These are phyloP conservation scores for Berkeleyomyces basicola DNA, from an alignment of 2,329 filamentous ascomycete species.

Conservation along the genomic window DNA sequence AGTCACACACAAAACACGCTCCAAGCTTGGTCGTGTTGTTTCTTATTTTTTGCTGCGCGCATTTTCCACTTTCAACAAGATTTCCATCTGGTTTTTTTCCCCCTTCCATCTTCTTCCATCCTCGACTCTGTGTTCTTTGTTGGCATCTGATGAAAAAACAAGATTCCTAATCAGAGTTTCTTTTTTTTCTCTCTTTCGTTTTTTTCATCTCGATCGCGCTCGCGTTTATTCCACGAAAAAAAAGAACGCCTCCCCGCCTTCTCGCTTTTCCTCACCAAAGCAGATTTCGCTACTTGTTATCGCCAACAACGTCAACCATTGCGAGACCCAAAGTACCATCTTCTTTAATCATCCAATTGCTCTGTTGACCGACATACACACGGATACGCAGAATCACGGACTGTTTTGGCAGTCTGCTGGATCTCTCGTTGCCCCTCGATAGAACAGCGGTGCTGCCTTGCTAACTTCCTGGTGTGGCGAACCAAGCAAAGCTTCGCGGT, in stretches of 20 bases:
- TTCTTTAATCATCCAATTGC: no score
- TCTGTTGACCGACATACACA: no score
- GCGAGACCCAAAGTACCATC: neutral
- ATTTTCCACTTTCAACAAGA: neutral
- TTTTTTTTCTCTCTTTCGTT: neutral
- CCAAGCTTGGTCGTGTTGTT: neutral
- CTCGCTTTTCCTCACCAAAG: neutral
- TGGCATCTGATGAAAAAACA: neutral
- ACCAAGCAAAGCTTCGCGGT: neutral
- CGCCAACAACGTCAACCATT: neutral
- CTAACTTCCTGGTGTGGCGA: neutral
- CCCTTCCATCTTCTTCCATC: neutral
- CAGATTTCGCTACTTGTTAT: neutral
- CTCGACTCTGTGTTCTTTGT: no score
- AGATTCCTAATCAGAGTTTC: neutral
- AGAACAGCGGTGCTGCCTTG: neutral
- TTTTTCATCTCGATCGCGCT: neutral
- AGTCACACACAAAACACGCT: neutral
- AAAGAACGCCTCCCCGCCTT: neutral
- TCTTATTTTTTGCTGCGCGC: neutral
- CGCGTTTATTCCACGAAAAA: neutral
- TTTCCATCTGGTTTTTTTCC: neutral
- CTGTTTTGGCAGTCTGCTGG: no score
- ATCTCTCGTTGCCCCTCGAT: no score
- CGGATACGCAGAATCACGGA: no score